Percentiles rank a stretch among this genome's conserved stretches.
Evolutionary conservation across 2,329 filamentous ascomycete species (phyloP).

Genomic region (Stachybotrys elegans): DNA sequence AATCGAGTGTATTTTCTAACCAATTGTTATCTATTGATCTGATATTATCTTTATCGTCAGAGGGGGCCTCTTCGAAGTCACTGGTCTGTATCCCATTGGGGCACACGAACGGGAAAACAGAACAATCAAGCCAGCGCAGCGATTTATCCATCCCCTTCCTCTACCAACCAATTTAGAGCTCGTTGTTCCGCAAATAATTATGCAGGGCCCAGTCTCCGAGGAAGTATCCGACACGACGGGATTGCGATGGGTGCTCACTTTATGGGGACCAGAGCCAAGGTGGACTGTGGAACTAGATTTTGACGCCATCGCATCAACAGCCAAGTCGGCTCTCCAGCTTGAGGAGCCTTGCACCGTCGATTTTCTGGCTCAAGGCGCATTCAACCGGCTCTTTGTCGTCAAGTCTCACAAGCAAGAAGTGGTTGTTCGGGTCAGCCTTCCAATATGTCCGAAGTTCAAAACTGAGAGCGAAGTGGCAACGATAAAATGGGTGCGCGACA

Average conservation of each 20-base stretch:
- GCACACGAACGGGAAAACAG: too few relatives aligned
- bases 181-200: background rate
- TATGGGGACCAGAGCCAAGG: slow-evolving; percentile 8
- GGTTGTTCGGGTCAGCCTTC: slow-evolving; percentile 30
- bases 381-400: slow-evolving; percentile 19
- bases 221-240: background rate
- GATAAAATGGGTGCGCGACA: slow-evolving; percentile 22
- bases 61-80: too few relatives aligned
- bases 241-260: slow-evolving; percentile 1
- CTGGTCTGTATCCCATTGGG: too few relatives aligned
- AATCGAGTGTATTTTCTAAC: too few relatives aligned
- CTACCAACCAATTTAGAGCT: background rate
- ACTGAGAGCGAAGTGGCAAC: slow-evolving; percentile 34
- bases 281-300: slow-evolving; percentile 11
- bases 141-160: background rate
- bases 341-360: background rate
- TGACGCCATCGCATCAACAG: slow-evolving; percentile 2
- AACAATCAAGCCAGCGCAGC: background rate
- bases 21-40: too few relatives aligned
- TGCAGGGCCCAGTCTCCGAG: background rate
- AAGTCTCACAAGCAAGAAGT: background rate
- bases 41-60: too few relatives aligned
- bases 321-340: background rate
- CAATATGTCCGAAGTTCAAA: slow-evolving; percentile 29
- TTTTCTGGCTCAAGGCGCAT: slow-evolving; percentile 12